Evolutionary conservation across 164 flowering plant genomes (phyloP), one percentile per base, ranked within the genome.

Genomic region (Kingdonia uniflora): DNA sequence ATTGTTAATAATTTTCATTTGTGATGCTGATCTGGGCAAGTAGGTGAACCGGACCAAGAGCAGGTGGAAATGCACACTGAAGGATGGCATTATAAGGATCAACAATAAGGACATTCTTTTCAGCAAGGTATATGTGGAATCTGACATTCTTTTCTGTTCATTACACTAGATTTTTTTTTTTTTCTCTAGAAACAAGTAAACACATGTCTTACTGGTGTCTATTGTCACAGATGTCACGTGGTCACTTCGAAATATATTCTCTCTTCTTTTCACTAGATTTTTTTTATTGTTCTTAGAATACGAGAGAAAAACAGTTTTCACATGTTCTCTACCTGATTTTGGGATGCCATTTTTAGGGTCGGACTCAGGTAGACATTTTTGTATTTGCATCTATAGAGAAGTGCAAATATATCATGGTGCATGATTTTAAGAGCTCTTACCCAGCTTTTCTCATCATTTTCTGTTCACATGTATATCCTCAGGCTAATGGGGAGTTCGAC

Each of bases 61-160:
- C 87, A 72, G 75, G 74, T 88, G 99, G 99, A 92, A 84, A 60
- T 92, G 95, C 78, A 76, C 80, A 1, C 78, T 92, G 14, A 92
- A 92, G 77, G 91, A 84, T 69, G 99, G 99, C 24, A 86, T 92
- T 49, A 86, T 92, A 95, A 95, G 74, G 66, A 80, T 92, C 57
- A 82, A 84, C 65, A 66, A 71, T 37, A 86, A 84, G 71, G 95
- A 92, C 65, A 74, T 88, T 59, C 87, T 92, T 69, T 92, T 92
- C 67, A 86, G 76, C 33, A 88, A 92, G 97, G 99, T 84, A n/a
- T 7, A 2, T 15, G 14, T 17, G 47, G n/a, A 38, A 10, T 13
- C 2, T 17, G 11, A 17, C 44, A 20, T 12, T 17, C 14, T 6
- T 21, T 13, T 22, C n/a, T 23, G 2, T 1, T 47, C 11, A 41